Base-by-base conservation (phyloP, 768 basidiomycete species). In the Wakefieldia striispora region DNA sequence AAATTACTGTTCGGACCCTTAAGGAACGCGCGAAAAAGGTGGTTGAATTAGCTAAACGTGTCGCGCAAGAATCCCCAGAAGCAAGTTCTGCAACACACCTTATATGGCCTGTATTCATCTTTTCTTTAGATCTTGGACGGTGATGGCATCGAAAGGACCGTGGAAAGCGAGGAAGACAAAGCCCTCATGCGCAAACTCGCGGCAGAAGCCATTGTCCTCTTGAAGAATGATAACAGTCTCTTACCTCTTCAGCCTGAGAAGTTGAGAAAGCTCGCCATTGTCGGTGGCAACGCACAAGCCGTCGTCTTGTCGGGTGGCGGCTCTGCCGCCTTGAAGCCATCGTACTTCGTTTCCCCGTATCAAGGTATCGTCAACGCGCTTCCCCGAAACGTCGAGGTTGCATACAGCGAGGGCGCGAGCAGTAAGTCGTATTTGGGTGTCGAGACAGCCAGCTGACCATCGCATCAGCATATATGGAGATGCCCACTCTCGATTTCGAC, bases 321-420 rank as follows among this genome's bases (percentile, higher is more conserved):
- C 29, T 85, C 86, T 10, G 83, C 84, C 10, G 64, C 71, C 29
- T 73, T 92, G 45, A 86, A 88, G 58, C 74, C 88, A 1, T 83
- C 83, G 4, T 93, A 88, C 72, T 86, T 87, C 54, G 67, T 86
- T 40, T 82, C 81, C 6, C 91, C 91, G 0, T 90, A 81, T 63
- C 80, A 91, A 24, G 91, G 91, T 2, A 82, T 94, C 27, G 74
- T 78, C 16, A 73, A 76, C 13, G 84, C 81, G 0, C 70, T 89
- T 19, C 67, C 72, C 3, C 9, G 53, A 1, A 69, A 72, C 27
- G 74, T 83, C 2, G 73, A 86, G 56, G 71, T 89, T 16, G 75
- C 76, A 0, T 88, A 83, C 57, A 76, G 77, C 45, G 86, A 88
- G 61, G 88, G 88, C 19, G 85, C 86, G 12, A 68, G 80, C 56